Conservation (phyloP, 1,284 basidiomycete species). For the Fistulinella cinereoalba region DNA sequence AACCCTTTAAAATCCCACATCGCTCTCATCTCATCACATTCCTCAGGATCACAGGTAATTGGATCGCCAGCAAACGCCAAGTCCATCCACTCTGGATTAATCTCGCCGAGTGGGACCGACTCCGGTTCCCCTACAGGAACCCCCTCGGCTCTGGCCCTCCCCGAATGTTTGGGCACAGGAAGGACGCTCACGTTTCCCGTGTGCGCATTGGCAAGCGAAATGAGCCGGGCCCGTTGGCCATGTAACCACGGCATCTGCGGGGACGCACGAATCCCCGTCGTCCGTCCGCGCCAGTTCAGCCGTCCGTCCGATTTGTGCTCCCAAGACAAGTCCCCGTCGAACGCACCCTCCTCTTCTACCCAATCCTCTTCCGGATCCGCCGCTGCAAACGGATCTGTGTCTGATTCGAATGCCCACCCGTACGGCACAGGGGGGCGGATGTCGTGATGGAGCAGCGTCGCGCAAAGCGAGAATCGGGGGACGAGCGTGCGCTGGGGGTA, state of each 20-base stretch:
- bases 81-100: conserved; percentile 55
- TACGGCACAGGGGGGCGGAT: conserved; percentile 54
- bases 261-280: conserved; percentile 58
- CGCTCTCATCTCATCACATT: conserved; percentile 43
- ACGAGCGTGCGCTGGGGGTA: conserved; percentile 44
- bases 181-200: conserved; percentile 30
- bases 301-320: conserved; percentile 54
- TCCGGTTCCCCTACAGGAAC: conserved; percentile 42
- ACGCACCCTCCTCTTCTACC: conserved; percentile 21
- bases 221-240: conserved; percentile 44
- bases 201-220: conserved; percentile 36
- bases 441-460: conserved; percentile 57
- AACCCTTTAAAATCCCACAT: conserved; percentile 48
- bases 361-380: background rate
- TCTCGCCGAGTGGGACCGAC: conserved; percentile 33
- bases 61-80: conserved; percentile 53
- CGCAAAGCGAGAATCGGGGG: conserved; percentile 58
- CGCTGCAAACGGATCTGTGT: background rate
- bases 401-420: conserved; percentile 39
- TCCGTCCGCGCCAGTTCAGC: conserved; percentile 64
- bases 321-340: conserved; percentile 50
- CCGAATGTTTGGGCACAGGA: conserved; percentile 10
- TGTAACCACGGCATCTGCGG: conserved; percentile 46
- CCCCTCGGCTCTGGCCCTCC: conserved; percentile 5
- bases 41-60: conserved; percentile 40